Evolutionary conservation across 2,329 filamentous ascomycete genomes (phyloP), one percentile per base, ranked within the genome.

Genomic region (Colletotrichum navitas): DNA sequence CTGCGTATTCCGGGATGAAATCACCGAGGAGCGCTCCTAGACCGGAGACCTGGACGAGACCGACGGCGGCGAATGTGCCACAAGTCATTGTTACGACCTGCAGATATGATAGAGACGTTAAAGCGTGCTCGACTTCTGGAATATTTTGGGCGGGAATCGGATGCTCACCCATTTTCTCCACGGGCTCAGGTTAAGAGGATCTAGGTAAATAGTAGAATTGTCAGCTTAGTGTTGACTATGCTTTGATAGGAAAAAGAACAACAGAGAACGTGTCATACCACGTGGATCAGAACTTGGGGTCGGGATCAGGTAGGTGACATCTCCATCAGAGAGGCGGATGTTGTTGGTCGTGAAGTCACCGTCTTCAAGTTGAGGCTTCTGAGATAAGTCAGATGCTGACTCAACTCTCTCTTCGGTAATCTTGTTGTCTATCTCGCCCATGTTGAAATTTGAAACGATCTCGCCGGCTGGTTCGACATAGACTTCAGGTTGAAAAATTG

Each of bases 241-340:
- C 11, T 7, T 18, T 6, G 2, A n/a, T 16, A 3, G 1, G 10
- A 11, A 7, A 51, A 1, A 32, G 5, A 3, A 10, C 14, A 5
- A 7, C 32, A 1, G 5, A 10, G 8, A 24, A 26, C 3, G 16
- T n/a, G 2, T 12, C 65, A 60, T 62, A 77, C 75, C 76, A 29
- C 73, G 76, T 4, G 80, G 80, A 73, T 81, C 80, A 12, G 77
- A 75, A 8, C 79, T 81, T 2, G 80, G 78, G 11, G 78, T 77
- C 1, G 80, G 79, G 34, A 81, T 80, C 67, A 68, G 66, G 14
- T 80, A 81, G 32, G 80, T 75, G 54, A 79, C 75, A 51, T 73
- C 72, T n/a, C 77, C 79, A 12, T 77, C 78, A 1, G 79, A 79
- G 47, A 81, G 73, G 49, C 74, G 72, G n/a, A 76, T 72, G 7